Evolutionary conservation across 1,284 basidiomycete species (phyloP).

Genomic region (Coriolopsis trogii): DNA sequence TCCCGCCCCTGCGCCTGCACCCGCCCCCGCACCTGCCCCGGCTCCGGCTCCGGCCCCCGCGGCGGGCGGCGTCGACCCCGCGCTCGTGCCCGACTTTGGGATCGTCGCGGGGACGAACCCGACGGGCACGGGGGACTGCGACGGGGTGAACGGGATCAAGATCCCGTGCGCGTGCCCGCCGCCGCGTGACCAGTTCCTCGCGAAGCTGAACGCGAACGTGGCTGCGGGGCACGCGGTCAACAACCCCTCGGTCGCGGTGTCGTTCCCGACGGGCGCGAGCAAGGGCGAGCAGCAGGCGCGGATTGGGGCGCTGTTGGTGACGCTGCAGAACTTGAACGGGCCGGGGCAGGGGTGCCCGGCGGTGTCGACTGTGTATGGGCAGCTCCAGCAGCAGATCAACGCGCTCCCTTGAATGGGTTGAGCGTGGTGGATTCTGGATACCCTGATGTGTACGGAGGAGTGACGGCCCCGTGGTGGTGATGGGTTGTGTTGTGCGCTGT

Average conservation of each 20-base stretch:
- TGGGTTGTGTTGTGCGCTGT: slow-evolving; percentile 6
- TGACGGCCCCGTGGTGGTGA: not conserved
- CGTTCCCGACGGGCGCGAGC: slow-evolving; percentile 40
- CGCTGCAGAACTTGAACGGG: slow-evolving; percentile 45
- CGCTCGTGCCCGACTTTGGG: slow-evolving; percentile 32
- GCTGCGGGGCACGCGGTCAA: slow-evolving; percentile 41
- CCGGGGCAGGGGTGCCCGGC: slow-evolving; percentile 43
- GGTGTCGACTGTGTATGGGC: slow-evolving; percentile 39
- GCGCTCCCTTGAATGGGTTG: slow-evolving; percentile 9
- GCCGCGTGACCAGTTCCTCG: slow-evolving; percentile 35
- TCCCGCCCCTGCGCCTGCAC: slow-evolving; percentile 6
- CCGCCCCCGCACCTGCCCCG: slow-evolving; percentile 10
- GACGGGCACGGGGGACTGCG: slow-evolving; percentile 26
- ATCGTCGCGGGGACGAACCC: slow-evolving; percentile 29
- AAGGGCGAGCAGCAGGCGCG: slow-evolving; percentile 36
- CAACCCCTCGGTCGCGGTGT: slow-evolving; percentile 38
- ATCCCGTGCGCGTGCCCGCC: slow-evolving; percentile 46
- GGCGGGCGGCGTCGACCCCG: slow-evolving; percentile 11
- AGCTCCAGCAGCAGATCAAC: slow-evolving; percentile 35
- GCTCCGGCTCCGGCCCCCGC: not conserved
- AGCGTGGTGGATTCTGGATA: not conserved
- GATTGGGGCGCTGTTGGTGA: slow-evolving; percentile 36
- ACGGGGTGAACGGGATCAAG: slow-evolving; percentile 30
- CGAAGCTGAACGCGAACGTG: slow-evolving; percentile 37
- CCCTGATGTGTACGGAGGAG: not conserved